Base-by-base conservation (phyloP, 2,329 filamentous ascomycete species). In the Verticillium alfalfae region DNA sequence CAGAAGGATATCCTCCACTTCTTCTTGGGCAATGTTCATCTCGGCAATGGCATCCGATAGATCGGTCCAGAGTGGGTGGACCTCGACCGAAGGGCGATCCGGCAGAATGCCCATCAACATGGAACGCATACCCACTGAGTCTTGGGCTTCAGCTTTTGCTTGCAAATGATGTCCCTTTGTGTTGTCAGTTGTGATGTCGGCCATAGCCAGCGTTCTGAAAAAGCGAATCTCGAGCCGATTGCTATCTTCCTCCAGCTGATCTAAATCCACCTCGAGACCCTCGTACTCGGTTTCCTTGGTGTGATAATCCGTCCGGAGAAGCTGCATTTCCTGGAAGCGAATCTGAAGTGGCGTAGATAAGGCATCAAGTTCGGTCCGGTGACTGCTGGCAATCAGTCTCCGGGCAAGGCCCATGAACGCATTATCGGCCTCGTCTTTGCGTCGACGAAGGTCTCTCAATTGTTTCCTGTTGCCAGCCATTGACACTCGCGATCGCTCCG, bases 61-160 rank as follows among this genome's bases (percentile, higher is more conserved):
- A 18, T 76, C 70, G 12, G 71, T 66, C 65, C 82, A 84, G 3
- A 80, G 70, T 2, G 82, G 82, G 63, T 84, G 81, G 1, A 78
- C 67, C 45, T 79, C 77, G 60, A 78, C 76, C 1, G 68, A 64
- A 5, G 73, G 69, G 1, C 73, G 71, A 34, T 73, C 66, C 0
- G 68, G 67, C 3, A 71, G 71, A 8, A 78, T 78, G 2, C 76
- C 76, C 56, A 68, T 67, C 3, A 78, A 65, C 41, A 73, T 67
- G 7, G 36, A 36, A 16, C 16, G 34, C 58, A 8, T 18, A 16
- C 45, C 49, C 38, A 34, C 7, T 15, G 18, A 61, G n/a, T 49
- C 60, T 18, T 56, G 34, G 15, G 62, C 61, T n/a, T 63, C 61
- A 13, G 66, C 64, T 9, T 60, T 52, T 15, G 62, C 52, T 9